Conservation (phyloP, 2,329 filamentous ascomycete species). For the Aspergillus novofumigatus region DNA sequence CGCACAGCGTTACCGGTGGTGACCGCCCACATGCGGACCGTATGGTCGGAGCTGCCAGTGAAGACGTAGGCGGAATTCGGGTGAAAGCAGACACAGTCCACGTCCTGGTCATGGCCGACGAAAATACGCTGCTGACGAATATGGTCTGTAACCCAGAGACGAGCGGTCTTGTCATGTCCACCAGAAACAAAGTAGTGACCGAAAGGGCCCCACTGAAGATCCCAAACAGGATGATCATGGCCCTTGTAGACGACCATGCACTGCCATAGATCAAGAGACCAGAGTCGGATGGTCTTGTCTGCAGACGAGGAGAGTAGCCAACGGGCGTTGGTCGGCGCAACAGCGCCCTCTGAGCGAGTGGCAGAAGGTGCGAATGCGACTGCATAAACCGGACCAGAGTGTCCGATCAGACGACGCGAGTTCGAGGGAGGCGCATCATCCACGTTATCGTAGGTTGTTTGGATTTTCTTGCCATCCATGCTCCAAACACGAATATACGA, state of each 20-base stretch:
- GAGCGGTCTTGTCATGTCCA: conserved; percentile 83
- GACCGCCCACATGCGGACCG: conserved; percentile 97
- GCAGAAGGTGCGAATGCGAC: conserved; percentile 80
- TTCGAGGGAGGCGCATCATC: conserved; percentile 62
- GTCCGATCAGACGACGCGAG: conserved; percentile 76
- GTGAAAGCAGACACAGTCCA: conserved; percentile 91
- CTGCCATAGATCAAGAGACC: conserved; percentile 89
- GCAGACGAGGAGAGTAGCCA: conserved; percentile 82
- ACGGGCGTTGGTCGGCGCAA: conserved; percentile 59
- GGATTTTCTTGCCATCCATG: conserved; percentile 76
- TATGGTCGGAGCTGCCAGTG: conserved; percentile 87
- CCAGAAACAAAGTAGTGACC: conserved; percentile 92
- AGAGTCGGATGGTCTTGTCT: conserved; percentile 83
- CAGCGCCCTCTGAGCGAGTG: conserved; percentile 46
- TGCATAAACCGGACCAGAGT: conserved; percentile 82
- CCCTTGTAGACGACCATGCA: conserved; percentile 92
- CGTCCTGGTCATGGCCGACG: conserved; percentile 86
- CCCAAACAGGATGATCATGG: conserved; percentile 84
- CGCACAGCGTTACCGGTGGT: conserved; percentile 80
- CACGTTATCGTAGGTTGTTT: conserved; percentile 58
- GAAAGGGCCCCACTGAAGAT: conserved; percentile 83
- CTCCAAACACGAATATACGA: conserved; percentile 96
- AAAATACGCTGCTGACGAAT: conserved; percentile 84
- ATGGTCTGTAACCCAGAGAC: conserved; percentile 89
- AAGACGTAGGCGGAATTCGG: conserved; percentile 92